Evolutionary conservation across 1,139 yeast genomes (phyloP).

Genomic region (Geotrichum candidum): DNA sequence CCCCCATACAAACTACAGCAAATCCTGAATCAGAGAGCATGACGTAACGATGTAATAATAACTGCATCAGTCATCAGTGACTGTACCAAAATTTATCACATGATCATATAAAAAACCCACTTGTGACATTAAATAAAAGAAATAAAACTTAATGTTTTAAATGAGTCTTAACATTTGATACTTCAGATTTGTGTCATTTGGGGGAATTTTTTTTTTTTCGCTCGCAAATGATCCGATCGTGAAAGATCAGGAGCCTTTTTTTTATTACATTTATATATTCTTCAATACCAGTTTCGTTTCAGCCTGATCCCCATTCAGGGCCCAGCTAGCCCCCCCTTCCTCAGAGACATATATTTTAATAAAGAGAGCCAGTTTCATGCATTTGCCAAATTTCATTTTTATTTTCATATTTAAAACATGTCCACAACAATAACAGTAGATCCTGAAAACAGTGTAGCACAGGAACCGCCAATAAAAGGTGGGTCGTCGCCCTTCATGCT

Average conservation of each 20-base stretch:
- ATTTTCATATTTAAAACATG: neutral
- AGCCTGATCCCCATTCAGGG: too few species aligned
- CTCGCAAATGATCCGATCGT: too few species aligned
- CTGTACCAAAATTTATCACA: neutral
- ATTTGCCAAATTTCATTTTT: too few species aligned
- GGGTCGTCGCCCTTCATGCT: neutral
- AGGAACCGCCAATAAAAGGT: neutral
- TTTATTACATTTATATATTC: too few species aligned
- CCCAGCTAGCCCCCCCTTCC: too few species aligned
- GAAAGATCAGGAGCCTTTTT: too few species aligned
- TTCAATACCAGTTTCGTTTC: too few species aligned
- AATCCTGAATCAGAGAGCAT: neutral
- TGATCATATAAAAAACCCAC: neutral
- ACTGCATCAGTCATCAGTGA: neutral
- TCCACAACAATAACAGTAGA: neutral
- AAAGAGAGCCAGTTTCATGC: neutral
- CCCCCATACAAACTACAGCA: neutral
- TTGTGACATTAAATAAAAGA: too few species aligned
- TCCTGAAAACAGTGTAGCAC: neutral
- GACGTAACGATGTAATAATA: neutral
- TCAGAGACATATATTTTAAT: neutral
- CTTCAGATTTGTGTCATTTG: neutral
- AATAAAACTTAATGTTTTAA: neutral
- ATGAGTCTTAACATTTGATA: neutral
- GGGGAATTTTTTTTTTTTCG: too few species aligned